Base-by-base conservation (phyloP, 805 yeast genomes). In the Ogataea angusta region DNA sequence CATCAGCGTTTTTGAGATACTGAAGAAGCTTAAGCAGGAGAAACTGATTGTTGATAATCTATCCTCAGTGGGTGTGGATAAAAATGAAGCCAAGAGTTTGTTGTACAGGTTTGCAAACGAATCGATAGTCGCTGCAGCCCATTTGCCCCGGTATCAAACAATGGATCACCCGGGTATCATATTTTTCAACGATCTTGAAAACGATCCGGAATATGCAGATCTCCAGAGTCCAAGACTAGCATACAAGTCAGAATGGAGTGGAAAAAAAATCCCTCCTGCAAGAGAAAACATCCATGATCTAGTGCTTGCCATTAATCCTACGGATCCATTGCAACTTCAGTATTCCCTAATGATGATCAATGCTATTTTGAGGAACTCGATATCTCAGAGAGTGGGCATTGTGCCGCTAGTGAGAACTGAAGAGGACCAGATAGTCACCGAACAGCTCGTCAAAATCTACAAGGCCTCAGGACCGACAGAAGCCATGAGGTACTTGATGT, bases 361-460 rank as follows among this genome's bases (percentile, higher is more conserved):
- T 18, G 60, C 75, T 2, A 65, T 79, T 2, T 53, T 79, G n/a
- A 67, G 72, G 10, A 72, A 76, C 30, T 77, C 78, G 1, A 70
- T 85, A 13, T 86, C 96, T 0, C 84, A 89, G 48, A 83, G 90
- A 59, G 56, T 91, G 37, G 99, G 97, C 6, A 47, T 91, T 3
- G 66, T 91, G n/a, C 95, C 98, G 0, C 43, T 84, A 2, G 54
- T 62, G 7, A 60, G 56, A 5, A 42, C 52, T 10, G 51, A 42
- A 3, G 29, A 36, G 7, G 64, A 62, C 43, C 40, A 39, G 17
- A 39, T 46, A 7, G 38, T 53, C 14, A 56, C 63, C 0, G 52
- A 52, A 22, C 60, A 62, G 26, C 51, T 63, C 21, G 42, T 48
- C 8, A 53, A 48, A 21, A 42, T 58, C 5, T 30, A 27, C 19